Conservation (phyloP, 2,329 filamentous ascomycete species). For the Fusarium sp. region DNA sequence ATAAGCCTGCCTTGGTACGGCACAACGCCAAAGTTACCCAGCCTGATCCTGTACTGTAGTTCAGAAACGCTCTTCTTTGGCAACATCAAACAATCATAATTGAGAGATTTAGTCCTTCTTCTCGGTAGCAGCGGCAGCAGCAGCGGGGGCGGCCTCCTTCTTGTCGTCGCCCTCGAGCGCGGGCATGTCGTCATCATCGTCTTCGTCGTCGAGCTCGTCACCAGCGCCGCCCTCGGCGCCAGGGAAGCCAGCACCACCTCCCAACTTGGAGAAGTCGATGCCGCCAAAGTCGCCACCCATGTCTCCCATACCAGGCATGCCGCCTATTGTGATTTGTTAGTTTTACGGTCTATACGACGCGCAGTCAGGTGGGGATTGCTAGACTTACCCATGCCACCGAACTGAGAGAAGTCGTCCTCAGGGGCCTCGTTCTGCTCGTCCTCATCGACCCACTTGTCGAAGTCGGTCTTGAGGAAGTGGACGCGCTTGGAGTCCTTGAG, state of each 20-base stretch:
- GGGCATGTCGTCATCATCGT: constrained; percentile 86
- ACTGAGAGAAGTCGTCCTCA: constrained; percentile 81
- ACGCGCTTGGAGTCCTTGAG: constrained; percentile 90
- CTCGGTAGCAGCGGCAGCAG: constrained; percentile 48
- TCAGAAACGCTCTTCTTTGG: constrained; percentile 35
- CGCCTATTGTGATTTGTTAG: constrained; percentile 52
- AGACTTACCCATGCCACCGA: constrained; percentile 72
- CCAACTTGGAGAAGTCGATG: constrained; percentile 95
- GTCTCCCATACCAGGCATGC: constrained; percentile 61
- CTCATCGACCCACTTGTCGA: constrained; percentile 99
- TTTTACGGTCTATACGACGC: neutral
- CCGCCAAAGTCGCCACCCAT: constrained; percentile 78
- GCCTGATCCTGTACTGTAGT: constrained; percentile 36
- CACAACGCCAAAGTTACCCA: constrained; percentile 42
- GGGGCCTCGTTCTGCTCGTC: constrained; percentile 94
- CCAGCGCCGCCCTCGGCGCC: constrained; percentile 58
- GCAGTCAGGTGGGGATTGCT: neutral
- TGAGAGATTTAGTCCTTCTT: constrained; percentile 51
- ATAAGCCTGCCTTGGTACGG: constrained; percentile 33
- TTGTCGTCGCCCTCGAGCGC: constrained; percentile 74
- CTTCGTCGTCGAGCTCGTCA: constrained; percentile 65
- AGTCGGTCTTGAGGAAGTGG: constrained; percentile 98
- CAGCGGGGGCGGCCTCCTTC: constrained; percentile 52
- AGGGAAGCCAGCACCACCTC: constrained; percentile 66
- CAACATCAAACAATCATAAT: constrained; percentile 32